Conservation (phyloP, 2,329 filamentous ascomycete species). For the Colletotrichum tamarilloi region DNA sequence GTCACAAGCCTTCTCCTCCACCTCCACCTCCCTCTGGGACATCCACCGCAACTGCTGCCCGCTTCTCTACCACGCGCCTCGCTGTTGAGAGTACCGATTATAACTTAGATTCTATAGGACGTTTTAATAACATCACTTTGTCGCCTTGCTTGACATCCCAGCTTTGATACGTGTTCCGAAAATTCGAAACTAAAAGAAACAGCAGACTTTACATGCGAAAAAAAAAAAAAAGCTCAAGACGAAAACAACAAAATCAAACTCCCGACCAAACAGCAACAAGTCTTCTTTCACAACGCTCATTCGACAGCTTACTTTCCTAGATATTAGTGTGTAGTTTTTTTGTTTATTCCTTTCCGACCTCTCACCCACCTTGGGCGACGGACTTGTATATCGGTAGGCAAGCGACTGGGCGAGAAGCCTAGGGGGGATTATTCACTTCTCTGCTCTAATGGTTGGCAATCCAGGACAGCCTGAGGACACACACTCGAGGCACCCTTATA, state of each 20-base stretch:
- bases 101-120: constrained; percentile 31
- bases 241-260: background rate
- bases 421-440: background rate
- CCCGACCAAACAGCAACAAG: background rate
- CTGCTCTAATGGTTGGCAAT: background rate
- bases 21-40: background rate
- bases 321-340: background rate
- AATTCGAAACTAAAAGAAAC: background rate
- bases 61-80: constrained; percentile 6
- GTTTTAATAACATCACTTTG: constrained; percentile 34
- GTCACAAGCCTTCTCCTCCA: constrained; percentile 5
- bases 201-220: background rate
- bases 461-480: background rate
- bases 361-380: background rate
- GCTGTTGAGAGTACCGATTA: constrained; percentile 31
- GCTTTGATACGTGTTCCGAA: background rate
- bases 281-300: background rate
- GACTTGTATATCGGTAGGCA: background rate
- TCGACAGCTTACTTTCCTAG: background rate
- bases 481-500: background rate
- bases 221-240: background rate
- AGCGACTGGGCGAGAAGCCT: background rate
- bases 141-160: constrained; percentile 14
- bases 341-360: background rate
- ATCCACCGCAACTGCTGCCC: constrained; percentile 5